Conservation (phyloP, 768 basidiomycete genomes). For the Daedaleopsis sinensis region DNA sequence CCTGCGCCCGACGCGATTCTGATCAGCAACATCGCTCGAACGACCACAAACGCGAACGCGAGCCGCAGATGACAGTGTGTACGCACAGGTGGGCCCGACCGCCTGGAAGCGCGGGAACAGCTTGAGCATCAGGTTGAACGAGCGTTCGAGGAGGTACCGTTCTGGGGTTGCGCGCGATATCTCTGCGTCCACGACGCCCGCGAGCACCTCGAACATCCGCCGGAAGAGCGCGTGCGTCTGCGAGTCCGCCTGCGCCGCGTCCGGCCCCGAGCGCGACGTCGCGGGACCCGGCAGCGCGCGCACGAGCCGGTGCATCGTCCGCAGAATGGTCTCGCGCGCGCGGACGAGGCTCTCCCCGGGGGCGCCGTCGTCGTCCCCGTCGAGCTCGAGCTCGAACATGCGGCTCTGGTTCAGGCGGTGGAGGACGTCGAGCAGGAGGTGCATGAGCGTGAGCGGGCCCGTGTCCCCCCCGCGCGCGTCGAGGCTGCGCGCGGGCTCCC, state of each 20-base stretch:
- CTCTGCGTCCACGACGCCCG: constrained; percentile 5
- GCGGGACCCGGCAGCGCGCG: constrained; percentile 7
- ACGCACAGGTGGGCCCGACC: constrained; percentile 12
- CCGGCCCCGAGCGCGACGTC: not conserved
- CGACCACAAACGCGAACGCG: too few relatives aligned
- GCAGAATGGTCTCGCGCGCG: constrained; percentile 4
- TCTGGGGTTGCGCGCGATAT: not conserved
- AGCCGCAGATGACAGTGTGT: not conserved
- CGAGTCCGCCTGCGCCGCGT: not conserved
- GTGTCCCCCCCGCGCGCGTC: constrained; percentile 1
- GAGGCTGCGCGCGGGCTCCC: constrained; percentile 6
- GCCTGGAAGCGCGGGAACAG: constrained; percentile 17
- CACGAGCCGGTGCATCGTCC: constrained; percentile 14
- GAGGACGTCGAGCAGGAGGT: constrained; percentile 16
- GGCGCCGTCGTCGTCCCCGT: not conserved
- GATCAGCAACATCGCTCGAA: not conserved
- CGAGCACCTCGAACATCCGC: constrained; percentile 12
- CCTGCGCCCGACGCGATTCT: not conserved
- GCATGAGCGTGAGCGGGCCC: constrained; percentile 11
- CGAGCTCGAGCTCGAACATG: not conserved
- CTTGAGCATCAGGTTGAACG: constrained; percentile 18
- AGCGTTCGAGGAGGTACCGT: constrained; percentile 7
- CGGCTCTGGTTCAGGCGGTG: constrained; percentile 7
- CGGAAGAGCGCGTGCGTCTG: constrained; percentile 5
- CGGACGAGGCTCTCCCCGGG: not conserved